phyloP scores from a whole-genome alignment of 2,329 filamentous ascomycete genomes.

The Ophiocordyceps camponoti-saundersi region DNA sequence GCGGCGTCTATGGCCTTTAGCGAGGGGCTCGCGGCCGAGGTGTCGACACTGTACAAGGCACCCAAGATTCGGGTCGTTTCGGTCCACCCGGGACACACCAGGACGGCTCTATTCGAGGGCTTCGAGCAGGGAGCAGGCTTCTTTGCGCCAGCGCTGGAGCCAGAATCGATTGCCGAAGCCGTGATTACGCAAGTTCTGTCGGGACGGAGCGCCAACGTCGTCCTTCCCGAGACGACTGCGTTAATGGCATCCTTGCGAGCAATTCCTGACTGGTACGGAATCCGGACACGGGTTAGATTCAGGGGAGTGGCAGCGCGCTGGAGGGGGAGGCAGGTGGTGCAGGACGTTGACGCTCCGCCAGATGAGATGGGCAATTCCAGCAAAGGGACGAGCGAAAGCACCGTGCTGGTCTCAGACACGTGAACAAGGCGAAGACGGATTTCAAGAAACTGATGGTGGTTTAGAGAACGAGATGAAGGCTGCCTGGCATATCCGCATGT shows the following conservation, averaged over 20 bases:
- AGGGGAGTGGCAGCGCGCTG: constrained; percentile 25
- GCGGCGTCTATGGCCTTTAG: constrained; percentile 50
- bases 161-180: constrained; percentile 25
- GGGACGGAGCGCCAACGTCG: constrained; percentile 28
- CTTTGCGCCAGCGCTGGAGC: constrained; percentile 16
- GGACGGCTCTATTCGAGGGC: constrained; percentile 21
- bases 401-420: constrained; percentile 14
- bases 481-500: no score
- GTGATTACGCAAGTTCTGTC: constrained; percentile 31
- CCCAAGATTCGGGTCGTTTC: constrained; percentile 48
- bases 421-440: constrained; percentile 1
- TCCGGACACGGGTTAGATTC: constrained; percentile 26
- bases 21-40: constrained; percentile 43
- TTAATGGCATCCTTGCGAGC: constrained; percentile 26
- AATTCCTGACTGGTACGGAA: constrained; percentile 47
- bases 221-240: constrained; percentile 24
- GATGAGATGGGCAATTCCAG: not conserved
- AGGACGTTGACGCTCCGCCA: constrained; percentile 19
- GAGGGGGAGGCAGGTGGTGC: constrained; percentile 28
- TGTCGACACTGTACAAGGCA: constrained; percentile 42
- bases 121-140: constrained; percentile 34
- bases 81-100: constrained; percentile 34
- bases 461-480: not conserved
- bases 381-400: constrained; percentile 2
- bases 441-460: not conserved